These are phyloP conservation scores for Simplicillium sp. DNA, from an alignment of 2,329 filamentous ascomycete species.

Conservation along the genomic window DNA sequence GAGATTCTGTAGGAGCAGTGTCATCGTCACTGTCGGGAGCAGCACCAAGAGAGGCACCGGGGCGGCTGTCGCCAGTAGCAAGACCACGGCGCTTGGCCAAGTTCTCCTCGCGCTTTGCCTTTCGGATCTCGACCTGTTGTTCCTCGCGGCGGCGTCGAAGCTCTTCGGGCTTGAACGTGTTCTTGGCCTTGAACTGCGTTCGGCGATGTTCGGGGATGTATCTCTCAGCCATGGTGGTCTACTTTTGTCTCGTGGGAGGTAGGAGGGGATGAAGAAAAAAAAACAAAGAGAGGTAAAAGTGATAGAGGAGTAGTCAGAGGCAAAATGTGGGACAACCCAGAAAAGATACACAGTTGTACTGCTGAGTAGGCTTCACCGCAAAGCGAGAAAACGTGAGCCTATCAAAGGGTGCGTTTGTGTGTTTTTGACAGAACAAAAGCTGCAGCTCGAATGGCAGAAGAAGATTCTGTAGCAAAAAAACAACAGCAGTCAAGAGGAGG, in stretches of 20 bases:
- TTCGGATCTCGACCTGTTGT: slow-evolving; percentile 98
- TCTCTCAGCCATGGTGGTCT: slow-evolving; percentile 81
- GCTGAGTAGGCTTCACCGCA: slow-evolving; percentile 8
- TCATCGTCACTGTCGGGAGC: slow-evolving; percentile 97
- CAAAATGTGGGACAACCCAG: no score
- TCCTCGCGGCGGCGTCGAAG: slow-evolving; percentile 96
- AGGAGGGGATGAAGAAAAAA: slow-evolving; percentile 9
- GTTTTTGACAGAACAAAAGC: background rate
- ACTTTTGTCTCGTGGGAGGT: slow-evolving; percentile 12
- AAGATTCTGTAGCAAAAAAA: background rate
- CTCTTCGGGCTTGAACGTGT: slow-evolving; percentile 98
- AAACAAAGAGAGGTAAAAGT: slow-evolving; percentile 7
- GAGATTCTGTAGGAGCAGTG: slow-evolving; percentile 84
- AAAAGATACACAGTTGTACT: no score
- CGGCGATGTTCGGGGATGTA: slow-evolving; percentile 99
- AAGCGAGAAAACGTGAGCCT: background rate
- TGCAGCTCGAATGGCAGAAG: background rate
- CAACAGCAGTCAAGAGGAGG: slow-evolving; percentile 1
- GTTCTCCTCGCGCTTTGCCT: slow-evolving; percentile 98
- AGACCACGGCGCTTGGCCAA: slow-evolving; percentile 96
- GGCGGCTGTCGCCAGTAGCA: slow-evolving; percentile 67
- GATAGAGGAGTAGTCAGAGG: background rate
- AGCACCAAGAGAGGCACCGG: slow-evolving; percentile 74
- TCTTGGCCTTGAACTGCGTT: slow-evolving; percentile 99
- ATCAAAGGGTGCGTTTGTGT: background rate